Evolutionary conservation across 345 rosid species (phyloP).

Genomic region (Isatis tinctoria): DNA sequence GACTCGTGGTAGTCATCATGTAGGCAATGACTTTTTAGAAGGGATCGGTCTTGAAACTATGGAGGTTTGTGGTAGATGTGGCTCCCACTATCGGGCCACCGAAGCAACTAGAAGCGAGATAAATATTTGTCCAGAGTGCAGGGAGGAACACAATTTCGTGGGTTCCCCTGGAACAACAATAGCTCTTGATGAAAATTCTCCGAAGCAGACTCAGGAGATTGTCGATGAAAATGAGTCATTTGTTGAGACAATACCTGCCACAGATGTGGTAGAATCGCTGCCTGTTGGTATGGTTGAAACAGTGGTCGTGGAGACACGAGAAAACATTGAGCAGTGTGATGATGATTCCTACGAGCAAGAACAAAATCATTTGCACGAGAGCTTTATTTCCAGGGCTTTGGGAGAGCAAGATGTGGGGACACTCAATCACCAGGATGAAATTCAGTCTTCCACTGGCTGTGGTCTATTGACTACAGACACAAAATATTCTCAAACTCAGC

Average conservation of each 20-base stretch:
- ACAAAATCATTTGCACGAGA: conserved; percentile 31
- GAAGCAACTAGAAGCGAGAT: conserved; percentile 40
- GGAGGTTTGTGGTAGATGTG: conserved; percentile 60
- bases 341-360: conserved; percentile 33
- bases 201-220: conserved; percentile 20
- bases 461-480: conserved; percentile 30
- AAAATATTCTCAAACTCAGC: conserved; percentile 35
- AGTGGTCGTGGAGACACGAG: conserved; percentile 31
- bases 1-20: conserved; percentile 38
- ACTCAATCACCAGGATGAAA: conserved; percentile 34
- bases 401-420: conserved; percentile 42
- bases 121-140: conserved; percentile 70
- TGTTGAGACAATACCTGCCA: conserved; percentile 31
- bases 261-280: conserved; percentile 26
- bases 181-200: conserved; percentile 31
- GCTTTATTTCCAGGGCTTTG: conserved; percentile 31
- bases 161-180: conserved; percentile 29
- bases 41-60: conserved; percentile 39
- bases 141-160: conserved; percentile 37
- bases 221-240: conserved; percentile 32
- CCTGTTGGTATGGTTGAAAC: conserved; percentile 35
- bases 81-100: conserved; percentile 43
- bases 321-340: conserved; percentile 30
- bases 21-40: conserved; percentile 40
- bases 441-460: conserved; percentile 36